Evolutionary conservation across 768 basidiomycete species (phyloP), one percentile per base, ranked within the genome.

Genomic region (Amanita thiersii): DNA sequence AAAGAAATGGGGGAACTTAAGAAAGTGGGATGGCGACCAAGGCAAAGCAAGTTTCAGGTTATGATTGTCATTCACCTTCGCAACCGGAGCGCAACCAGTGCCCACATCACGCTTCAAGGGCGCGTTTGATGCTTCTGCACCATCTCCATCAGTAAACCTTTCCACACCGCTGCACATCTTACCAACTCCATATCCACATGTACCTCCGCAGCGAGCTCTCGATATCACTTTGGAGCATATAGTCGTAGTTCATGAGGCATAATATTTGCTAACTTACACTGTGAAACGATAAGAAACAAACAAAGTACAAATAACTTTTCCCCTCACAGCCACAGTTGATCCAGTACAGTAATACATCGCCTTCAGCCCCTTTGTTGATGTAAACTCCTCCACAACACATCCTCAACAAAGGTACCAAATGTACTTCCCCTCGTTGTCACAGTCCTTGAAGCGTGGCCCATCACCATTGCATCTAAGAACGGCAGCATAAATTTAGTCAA

Each of bases 371-470:
- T 51, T 63, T 60, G 0, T 68, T 69, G 50, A 79, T 79, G 55
- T 73, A 70, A 38, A 56, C 66, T 52, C n/a, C 71, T 64, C 80
- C 83, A 84, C 47, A 88, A 52, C 18, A 85, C 73, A 44, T 85
- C 79, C 43, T 66, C 61, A 14, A 84, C 71, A 48, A 79, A 90
- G 40, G 65, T 60, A 55, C 81, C 83, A 50, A 86, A 89, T 21
- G 87, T 88, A 51, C 84, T 87, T 42, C 73, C 72, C 40, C 76
- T 72, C 9, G 86, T 90, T 1, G 82, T 84, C 0, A 80, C 73
- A 21, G 86, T 70, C 11, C 52, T 61, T 55, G 66, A 59, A 0
- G 78, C 81, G 39, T 68, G 67, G 2, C 74, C 73, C 11, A 76
- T 72, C 21, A 91, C 72, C 62, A 86, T 65, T 4, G 79, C 83